Evolutionary conservation across 768 basidiomycete genomes (phyloP).

Genomic region (Paxillus rubicundulus): DNA sequence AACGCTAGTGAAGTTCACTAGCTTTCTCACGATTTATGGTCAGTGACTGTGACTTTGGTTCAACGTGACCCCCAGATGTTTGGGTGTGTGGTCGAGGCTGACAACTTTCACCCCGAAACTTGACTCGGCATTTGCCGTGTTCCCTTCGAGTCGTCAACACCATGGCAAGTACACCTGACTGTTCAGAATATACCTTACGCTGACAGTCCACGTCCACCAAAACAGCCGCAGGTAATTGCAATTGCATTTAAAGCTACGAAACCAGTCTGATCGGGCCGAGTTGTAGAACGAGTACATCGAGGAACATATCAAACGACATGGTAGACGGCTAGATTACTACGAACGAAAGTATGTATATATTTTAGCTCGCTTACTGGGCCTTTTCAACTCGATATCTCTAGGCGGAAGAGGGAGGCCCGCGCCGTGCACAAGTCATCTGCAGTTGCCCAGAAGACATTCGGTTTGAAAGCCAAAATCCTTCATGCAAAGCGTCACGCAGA

Average conservation of each 20-base stretch:
- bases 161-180: slow-evolving; percentile 25
- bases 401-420: slow-evolving; percentile 82
- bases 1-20: too few relatives aligned
- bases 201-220: slow-evolving; percentile 11
- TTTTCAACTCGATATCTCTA: slow-evolving; percentile 25
- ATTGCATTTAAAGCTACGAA: background rate
- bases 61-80: too few relatives aligned
- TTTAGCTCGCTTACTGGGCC: background rate
- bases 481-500: slow-evolving; percentile 96
- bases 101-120: background rate
- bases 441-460: slow-evolving; percentile 89
- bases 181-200: background rate
- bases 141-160: slow-evolving; percentile 5
- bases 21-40: too few relatives aligned
- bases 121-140: slow-evolving; percentile 29
- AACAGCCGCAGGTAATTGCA: slow-evolving; percentile 62
- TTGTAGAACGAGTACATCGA: slow-evolving; percentile 97
- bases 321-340: slow-evolving; percentile 91
- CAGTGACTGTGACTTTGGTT: too few relatives aligned
- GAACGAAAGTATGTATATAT: slow-evolving; percentile 76
- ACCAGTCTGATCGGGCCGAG: slow-evolving; percentile 6
- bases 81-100: too few relatives aligned
- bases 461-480: slow-evolving; percentile 96
- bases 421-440: slow-evolving; percentile 76
- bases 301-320: slow-evolving; percentile 96